These are phyloP conservation scores for Backusella luteola DNA, from an alignment of 192 early-diverging fungal genomes.

Conservation along the genomic window DNA sequence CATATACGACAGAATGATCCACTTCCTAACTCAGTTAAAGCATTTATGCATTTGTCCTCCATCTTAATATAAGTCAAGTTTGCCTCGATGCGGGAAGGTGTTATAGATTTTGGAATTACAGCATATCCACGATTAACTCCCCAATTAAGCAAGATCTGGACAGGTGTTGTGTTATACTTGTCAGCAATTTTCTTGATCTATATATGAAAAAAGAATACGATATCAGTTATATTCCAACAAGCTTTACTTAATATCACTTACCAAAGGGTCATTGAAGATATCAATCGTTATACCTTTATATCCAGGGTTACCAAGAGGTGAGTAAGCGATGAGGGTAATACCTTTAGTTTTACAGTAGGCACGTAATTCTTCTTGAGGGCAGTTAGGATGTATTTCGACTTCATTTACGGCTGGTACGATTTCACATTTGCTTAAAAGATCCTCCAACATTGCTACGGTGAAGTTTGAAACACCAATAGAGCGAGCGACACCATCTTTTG, in stretches of 20 bases:
- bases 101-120: constrained; percentile 68
- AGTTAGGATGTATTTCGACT: constrained; percentile 53
- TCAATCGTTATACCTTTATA: neutral
- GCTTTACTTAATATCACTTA: neutral
- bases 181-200: constrained; percentile 43
- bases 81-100: constrained; percentile 46
- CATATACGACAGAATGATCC: neutral
- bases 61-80: constrained; percentile 53
- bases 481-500: constrained; percentile 57
- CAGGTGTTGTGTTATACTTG: constrained; percentile 46
- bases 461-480: constrained; percentile 83
- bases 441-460: constrained; percentile 51
- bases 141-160: constrained; percentile 56
- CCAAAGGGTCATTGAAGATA: neutral
- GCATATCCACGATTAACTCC: constrained; percentile 47
- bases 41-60: constrained; percentile 18
- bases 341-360: constrained; percentile 58
- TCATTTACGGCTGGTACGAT: constrained; percentile 77
- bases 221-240: neutral
- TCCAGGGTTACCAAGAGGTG: constrained; percentile 60
- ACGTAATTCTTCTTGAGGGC: constrained; percentile 55
- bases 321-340: constrained; percentile 71
- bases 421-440: constrained; percentile 56
- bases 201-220: neutral
- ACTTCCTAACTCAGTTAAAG: constrained; percentile 19